These are phyloP conservation scores for Entrophospora sp. DNA, from an alignment of 192 early-diverging fungal species.

Conservation along the genomic window DNA sequence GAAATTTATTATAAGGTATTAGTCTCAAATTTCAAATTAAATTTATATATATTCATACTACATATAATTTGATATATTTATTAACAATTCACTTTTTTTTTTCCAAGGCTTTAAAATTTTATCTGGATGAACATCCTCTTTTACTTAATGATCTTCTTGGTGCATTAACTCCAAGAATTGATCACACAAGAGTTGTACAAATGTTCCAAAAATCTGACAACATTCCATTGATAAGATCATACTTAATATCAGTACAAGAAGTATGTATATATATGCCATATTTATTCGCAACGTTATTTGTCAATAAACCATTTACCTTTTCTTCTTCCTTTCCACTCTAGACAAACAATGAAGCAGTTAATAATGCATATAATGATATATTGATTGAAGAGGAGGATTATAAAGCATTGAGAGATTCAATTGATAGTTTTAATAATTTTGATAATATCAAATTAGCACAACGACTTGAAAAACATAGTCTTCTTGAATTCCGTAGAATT, in stretches of 20 bases:
- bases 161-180: slow-evolving; percentile 80
- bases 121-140: slow-evolving; percentile 92
- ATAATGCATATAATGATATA: slow-evolving; percentile 91
- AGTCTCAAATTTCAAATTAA: too few relatives aligned
- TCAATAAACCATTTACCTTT: slow-evolving; percentile 94
- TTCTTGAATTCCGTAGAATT: slow-evolving; percentile 96
- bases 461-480: slow-evolving; percentile 90
- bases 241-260: slow-evolving; percentile 89
- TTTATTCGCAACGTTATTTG: slow-evolving; percentile 38
- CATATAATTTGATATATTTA: background rate
- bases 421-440: slow-evolving; percentile 93
- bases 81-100: background rate
- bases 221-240: slow-evolving; percentile 92
- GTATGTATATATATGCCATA: slow-evolving; percentile 19
- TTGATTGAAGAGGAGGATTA: slow-evolving; percentile 98
- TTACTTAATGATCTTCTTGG: slow-evolving; percentile 87
- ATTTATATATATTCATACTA: background rate
- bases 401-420: slow-evolving; percentile 84
- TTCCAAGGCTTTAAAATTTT: slow-evolving; percentile 75
- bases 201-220: slow-evolving; percentile 99
- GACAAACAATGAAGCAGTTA: slow-evolving; percentile 91
- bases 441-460: slow-evolving; percentile 86
- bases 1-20: slow-evolving; percentile 94
- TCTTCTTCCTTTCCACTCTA: slow-evolving; percentile 14
- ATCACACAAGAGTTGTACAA: slow-evolving; percentile 94